Base-by-base conservation (phyloP, 768 basidiomycete genomes). In the Hericium erinaceus region DNA sequence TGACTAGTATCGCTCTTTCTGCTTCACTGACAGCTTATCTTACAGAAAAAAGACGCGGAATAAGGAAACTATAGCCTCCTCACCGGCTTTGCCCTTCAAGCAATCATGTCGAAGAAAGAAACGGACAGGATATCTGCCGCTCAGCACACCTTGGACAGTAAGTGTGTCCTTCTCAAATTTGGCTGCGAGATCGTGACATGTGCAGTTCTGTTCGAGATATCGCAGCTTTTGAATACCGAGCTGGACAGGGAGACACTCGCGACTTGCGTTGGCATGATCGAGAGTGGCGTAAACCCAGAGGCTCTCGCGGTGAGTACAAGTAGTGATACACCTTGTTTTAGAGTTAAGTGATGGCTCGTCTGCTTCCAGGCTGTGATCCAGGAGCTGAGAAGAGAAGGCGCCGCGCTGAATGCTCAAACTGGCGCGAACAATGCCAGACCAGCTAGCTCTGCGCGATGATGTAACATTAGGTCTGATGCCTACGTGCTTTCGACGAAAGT, bases 171-270 rank as follows among this genome's bases (percentile, higher is more conserved):
- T 51, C 53, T 4, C 20, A 37, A 2, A 51, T 13, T 15, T 16
- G 18, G 16, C 49, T 51, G 22, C 18, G 7, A 16, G 16, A 15
- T 18, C 28, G 20, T 51, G 49, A 26, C 12, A 33, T 13, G 37
- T 18, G 38, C 55, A 95, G 93, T 88, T 61, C 77, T 95, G 24
- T 80, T 85, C 66, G 92, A 94, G 59, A 89, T 95, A 56, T 92
- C 93, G 18, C 90, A 93, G 71, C 72, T 95, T 49, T 73, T 95
- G 52, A 89, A 93, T 61, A 94, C 93, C 0, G 82, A 86, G 57
- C 77, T 95, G 44, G 92, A 95, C 73, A 91, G 89, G 65, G 89
- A 92, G 67, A 91, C 90, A 2, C 80, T 95, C n/a, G 91, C 88
- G 39, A 93, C 89, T 24, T 95, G 93, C 68, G 84, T 95, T 22